Evolutionary conservation across 495 filamentous ascomycete genomes (phyloP).

Genomic region (Acidomyces sp.): DNA sequence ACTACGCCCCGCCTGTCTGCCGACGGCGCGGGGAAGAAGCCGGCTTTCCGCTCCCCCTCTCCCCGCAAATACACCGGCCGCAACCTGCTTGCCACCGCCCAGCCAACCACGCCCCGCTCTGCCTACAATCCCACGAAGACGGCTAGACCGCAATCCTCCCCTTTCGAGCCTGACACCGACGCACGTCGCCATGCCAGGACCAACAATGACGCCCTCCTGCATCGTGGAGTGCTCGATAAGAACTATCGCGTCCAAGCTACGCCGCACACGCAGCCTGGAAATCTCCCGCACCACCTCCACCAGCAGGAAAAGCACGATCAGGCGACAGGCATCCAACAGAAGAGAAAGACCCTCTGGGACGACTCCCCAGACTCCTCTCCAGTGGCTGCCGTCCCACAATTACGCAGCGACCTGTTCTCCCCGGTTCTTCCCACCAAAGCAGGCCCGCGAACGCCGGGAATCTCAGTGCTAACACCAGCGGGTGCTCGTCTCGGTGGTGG

Average conservation of each 20-base stretch:
- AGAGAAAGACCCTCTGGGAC: constrained; percentile 32
- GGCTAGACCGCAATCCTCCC: constrained; percentile 22
- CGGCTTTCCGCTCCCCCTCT: constrained; percentile 10
- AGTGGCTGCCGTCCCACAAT: constrained; percentile 62
- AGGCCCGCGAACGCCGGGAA: constrained; percentile 51
- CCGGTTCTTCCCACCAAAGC: too few relatives aligned
- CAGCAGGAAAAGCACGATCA: constrained; percentile 15
- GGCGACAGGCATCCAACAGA: constrained; percentile 25
- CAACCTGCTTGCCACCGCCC: constrained; percentile 29
- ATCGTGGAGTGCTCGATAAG: constrained; percentile 70
- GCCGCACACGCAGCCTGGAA: constrained; percentile 47
- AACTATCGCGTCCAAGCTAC: constrained; percentile 90
- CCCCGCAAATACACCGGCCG: constrained; percentile 20
- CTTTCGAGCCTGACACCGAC: constrained; percentile 25
- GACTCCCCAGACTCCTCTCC: constrained; percentile 63
- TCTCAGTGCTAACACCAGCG: constrained; percentile 49
- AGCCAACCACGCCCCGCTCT: constrained; percentile 34
- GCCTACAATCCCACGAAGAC: constrained; percentile 26
- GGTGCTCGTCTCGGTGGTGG: constrained; percentile 8
- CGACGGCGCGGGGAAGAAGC: not conserved
- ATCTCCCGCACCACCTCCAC: constrained; percentile 24
- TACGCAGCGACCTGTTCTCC: constrained; percentile 77
- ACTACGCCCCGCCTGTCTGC: constrained; percentile 21
- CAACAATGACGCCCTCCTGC: constrained; percentile 60
- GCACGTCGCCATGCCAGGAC: constrained; percentile 17